Percentiles rank a stretch among this genome's conserved stretches.
phyloP scores from a whole-genome alignment of 139 green algal species.

The Klebsormidium nitens region DNA sequence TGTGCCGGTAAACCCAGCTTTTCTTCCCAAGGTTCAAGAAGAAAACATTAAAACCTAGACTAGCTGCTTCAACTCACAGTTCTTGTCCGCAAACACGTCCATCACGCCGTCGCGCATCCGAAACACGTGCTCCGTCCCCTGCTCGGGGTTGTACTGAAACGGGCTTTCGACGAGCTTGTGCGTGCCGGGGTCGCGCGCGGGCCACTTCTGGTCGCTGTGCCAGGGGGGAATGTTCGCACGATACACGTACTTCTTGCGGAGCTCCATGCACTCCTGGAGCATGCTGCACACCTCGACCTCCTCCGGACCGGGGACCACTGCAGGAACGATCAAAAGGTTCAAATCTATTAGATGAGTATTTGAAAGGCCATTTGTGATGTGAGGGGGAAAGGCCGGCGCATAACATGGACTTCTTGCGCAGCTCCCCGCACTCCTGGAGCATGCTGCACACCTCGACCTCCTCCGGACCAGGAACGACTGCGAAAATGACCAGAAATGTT shows the following conservation, averaged over 20 bases:
- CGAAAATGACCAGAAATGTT: too few relatives aligned
- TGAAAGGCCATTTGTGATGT: too few relatives aligned
- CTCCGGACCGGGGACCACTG: conserved; percentile 65
- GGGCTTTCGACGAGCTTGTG: conserved; percentile 26
- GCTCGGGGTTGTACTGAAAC: conserved; percentile 23
- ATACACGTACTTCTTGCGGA: conserved; percentile 87
- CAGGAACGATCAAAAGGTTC: too few relatives aligned
- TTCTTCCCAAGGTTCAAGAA: too few relatives aligned
- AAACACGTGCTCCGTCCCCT: conserved; percentile 50
- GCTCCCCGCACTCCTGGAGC: conserved; percentile 75
- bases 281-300: conserved; percentile 79
- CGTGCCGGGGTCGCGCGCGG: conserved; percentile 3
- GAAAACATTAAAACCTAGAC: too few relatives aligned
- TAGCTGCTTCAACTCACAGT: too few relatives aligned
- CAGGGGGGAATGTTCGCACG: conserved; percentile 20
- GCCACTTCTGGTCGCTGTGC: conserved; percentile 12
- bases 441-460: conserved; percentile 79
- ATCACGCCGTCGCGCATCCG: conserved; percentile 88
- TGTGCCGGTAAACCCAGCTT: too few relatives aligned
- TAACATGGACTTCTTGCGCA: conserved; percentile 88
- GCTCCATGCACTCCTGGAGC: conserved; percentile 75
- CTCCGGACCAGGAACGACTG: too few relatives aligned
- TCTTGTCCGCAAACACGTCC: conserved; percentile 56
- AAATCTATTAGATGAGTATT: too few relatives aligned
- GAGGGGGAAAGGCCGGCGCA: too few relatives aligned